phyloP scores from a whole-genome alignment of 2,329 filamentous ascomycete species.

The Xylariaceae sp. region DNA sequence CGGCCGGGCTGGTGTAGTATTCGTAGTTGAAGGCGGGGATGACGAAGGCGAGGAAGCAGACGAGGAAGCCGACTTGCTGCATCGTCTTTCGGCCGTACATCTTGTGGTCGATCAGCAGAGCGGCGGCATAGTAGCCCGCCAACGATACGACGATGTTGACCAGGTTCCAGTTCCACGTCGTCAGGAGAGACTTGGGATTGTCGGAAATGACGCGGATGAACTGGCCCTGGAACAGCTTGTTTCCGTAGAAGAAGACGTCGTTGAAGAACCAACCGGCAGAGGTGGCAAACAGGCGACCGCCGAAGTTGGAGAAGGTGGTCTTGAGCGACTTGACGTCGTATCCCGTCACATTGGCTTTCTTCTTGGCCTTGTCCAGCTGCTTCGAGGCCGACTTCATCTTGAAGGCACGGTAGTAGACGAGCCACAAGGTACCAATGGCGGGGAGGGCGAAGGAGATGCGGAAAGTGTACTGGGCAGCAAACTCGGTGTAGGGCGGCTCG shows the following conservation, averaged over 20 bases:
- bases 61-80: slow-evolving; percentile 89
- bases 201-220: slow-evolving; percentile 81
- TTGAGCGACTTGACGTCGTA: slow-evolving; percentile 84
- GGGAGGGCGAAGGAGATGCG: slow-evolving; percentile 89
- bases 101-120: slow-evolving; percentile 89
- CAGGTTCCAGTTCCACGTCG: slow-evolving; percentile 86
- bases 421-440: slow-evolving; percentile 84
- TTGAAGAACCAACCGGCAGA: slow-evolving; percentile 91
- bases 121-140: slow-evolving; percentile 83
- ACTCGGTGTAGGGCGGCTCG: slow-evolving; percentile 68
- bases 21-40: slow-evolving; percentile 83
- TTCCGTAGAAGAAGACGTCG: slow-evolving; percentile 98
- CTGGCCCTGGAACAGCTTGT: slow-evolving; percentile 90
- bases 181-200: slow-evolving; percentile 67
- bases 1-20: slow-evolving; percentile 67
- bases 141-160: slow-evolving; percentile 85
- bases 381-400: slow-evolving; percentile 89
- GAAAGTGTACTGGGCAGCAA: slow-evolving; percentile 85
- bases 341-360: slow-evolving; percentile 79
- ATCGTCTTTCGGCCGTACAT: slow-evolving; percentile 94
- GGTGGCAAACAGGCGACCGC: slow-evolving; percentile 79
- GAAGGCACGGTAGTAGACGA: slow-evolving; percentile 91
- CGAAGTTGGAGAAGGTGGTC: slow-evolving; percentile 76
- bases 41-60: slow-evolving; percentile 90
- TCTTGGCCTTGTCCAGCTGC: slow-evolving; percentile 77